These are phyloP conservation scores for Solanum piurae DNA, from an alignment of 257 asterid species.

Conservation along the genomic window DNA sequence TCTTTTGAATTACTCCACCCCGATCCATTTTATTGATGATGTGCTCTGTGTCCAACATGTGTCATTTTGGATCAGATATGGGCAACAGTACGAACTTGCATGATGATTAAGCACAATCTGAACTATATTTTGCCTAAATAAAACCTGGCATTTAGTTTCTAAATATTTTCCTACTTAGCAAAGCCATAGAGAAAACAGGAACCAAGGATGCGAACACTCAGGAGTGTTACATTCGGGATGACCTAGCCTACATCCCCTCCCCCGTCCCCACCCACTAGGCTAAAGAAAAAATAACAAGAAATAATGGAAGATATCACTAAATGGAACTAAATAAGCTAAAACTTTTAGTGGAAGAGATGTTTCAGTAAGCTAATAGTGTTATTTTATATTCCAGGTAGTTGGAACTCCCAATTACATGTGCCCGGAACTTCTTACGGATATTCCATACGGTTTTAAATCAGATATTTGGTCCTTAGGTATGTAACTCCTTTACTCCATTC, in stretches of 20 bases:
- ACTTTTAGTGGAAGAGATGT: not conserved
- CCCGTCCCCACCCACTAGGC: not conserved
- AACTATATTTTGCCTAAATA: not conserved
- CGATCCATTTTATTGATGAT: not conserved
- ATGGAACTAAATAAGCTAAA: not conserved
- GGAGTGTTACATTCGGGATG: not conserved
- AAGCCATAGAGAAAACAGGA: not conserved
- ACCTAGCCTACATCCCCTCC: not conserved
- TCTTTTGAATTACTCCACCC: not conserved
- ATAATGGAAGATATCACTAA: not conserved
- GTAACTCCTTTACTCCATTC: not conserved
- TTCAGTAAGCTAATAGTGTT: not conserved
- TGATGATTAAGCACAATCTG: not conserved
- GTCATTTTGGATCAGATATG: not conserved
- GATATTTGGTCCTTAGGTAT: slow-evolving; percentile 99
- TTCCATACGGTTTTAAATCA: slow-evolving; percentile 94
- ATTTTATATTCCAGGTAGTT: slow-evolving; percentile 52
- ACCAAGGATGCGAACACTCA: not conserved
- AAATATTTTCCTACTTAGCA: not conserved
- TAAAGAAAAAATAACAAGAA: not conserved
- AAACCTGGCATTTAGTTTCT: not conserved
- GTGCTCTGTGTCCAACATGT: not conserved
- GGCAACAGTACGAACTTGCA: not conserved
- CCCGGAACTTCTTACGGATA: slow-evolving; percentile 97
- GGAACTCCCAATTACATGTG: slow-evolving; percentile 99